Base-by-base conservation (phyloP, 2,329 filamentous ascomycete genomes). In the Calonectria fujianensis region DNA sequence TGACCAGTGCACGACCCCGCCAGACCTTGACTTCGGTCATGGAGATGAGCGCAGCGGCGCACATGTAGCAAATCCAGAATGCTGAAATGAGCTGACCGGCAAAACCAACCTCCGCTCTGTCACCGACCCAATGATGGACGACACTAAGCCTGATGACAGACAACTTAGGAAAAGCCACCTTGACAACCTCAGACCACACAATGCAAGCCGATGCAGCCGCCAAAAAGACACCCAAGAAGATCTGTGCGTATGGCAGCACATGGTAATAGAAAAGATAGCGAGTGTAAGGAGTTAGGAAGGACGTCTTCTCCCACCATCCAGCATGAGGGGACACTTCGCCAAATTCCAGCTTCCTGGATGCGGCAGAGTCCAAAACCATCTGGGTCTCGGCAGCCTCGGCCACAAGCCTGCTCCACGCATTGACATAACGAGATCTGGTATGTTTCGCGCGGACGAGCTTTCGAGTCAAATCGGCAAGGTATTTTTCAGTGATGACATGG, bases 21-120 rank as follows among this genome's bases (percentile, higher is more conserved):
- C 97, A 99, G n/a, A 98, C 96, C 82, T 97, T 97, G 80, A 98
- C 95, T 82, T 98, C 95, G 18, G 94, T 95, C 82, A 99, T 93
- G 10, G 96, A 96, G 72, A 92, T 94, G 66, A 98, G 91, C 7
- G 97, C 95, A 61, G 96, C 96, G 18, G 94, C 90, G 84, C 95
- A 98, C 97, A 99, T 99, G 88, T 99, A 99, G 72, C 96, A 89
- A 75, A 99, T 93, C 97, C 97, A 99, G 18, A 92, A 87, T 2
- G 95, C 93, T 0, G 96, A 94, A 64, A 96, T 93, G 57, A 96
- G 84, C 83, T 99, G 97, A 6, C 96, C 95, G 2, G 93, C 94
- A 79, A 98, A 96, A 24, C 95, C 95, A 75, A 98, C 93, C 72
- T 94, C 92, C 32, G 93, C 93, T 72, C 92, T 91, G 14, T 93